Evolutionary conservation across 2,329 filamentous ascomycete genomes (phyloP), one percentile per base, ranked within the genome.

Genomic region (Dothistroma pini): DNA sequence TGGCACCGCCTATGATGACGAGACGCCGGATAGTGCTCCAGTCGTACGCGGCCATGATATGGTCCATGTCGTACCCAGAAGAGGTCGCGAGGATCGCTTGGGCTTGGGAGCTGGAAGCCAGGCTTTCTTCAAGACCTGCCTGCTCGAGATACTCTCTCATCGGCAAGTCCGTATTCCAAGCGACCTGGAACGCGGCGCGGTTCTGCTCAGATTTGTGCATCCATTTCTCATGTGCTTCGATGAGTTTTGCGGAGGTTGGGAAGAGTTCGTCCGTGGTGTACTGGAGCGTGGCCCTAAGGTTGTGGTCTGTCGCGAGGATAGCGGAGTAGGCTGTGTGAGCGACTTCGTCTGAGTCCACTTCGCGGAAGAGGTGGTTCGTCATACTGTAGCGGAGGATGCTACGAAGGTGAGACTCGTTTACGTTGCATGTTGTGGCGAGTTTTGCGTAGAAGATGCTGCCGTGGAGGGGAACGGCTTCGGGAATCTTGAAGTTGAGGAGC

Each of bases 141-240:
- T 64, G 51, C 10, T 57, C 57, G 48, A 69, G 55, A 57, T 66
- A 61, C 48, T 67, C 67, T 35, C 67, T 66, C 52, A 68, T 62
- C 3, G 65, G 57, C 52, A 63, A 44, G 2, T 64, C 56, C 7
- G 60, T 63, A 11, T 62, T 58, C 49, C 50, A 64, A 41, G 56
- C 60, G 35, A 47, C 64, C 66, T 68, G 58, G 41, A 62, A 67
- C 6, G 66, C 59, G 16, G 62, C 63, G 38, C 68, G 41, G 34
- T 50, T 32, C 25, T 63, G 63, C 29, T 63, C 55, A 14, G 57
- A 61, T 21, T 58, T 48, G 11, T 60, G 61, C 41, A 44, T 44
- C 64, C 65, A 68, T 60, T 60, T 63, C 53, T 67, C 38, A 7
- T 63, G 64, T 1, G 64, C 63, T 44, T 68, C 64, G 5, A 62